Percentiles rank a stretch among this genome's conserved stretches.
phyloP scores from a whole-genome alignment of 228 moss, liverwort and hornwort genomes.

The Sphagnum magellanicum region DNA sequence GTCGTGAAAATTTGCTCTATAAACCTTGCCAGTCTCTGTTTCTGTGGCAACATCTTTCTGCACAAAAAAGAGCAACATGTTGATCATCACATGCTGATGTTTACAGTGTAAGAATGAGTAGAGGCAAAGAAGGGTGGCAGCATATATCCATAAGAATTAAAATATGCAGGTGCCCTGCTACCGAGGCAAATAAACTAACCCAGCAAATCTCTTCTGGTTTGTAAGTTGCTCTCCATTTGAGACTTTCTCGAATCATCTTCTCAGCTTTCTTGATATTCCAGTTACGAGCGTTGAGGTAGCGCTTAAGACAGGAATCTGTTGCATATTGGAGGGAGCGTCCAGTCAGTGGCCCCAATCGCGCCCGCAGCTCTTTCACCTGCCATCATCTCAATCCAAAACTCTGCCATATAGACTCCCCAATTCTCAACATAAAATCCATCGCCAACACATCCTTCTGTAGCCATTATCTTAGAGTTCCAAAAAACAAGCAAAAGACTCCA shows the following conservation, averaged over 20 bases:
- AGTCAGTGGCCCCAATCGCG: slow-evolving; percentile 56
- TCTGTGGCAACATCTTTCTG: slow-evolving; percentile 63
- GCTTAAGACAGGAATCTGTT: slow-evolving; percentile 75
- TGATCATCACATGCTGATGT: too few species aligned
- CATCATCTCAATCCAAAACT: too few species aligned
- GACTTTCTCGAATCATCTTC: slow-evolving; percentile 72
- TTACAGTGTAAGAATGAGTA: too few species aligned
- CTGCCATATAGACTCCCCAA: too few species aligned
- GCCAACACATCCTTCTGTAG: too few species aligned
- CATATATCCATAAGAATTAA: too few species aligned
- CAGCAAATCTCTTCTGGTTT: slow-evolving; percentile 90
- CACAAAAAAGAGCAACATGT: not conserved
- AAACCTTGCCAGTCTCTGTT: slow-evolving; percentile 80
- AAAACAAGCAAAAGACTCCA: too few species aligned
- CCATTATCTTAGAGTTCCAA: too few species aligned
- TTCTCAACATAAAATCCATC: too few species aligned
- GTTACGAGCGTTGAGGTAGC: slow-evolving; percentile 70
- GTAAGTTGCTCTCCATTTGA: slow-evolving; percentile 69
- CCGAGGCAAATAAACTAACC: slow-evolving; percentile 23
- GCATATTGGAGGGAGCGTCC: slow-evolving; percentile 55
- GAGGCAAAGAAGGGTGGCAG: too few species aligned
- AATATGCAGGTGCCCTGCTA: not conserved
- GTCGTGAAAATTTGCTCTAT: slow-evolving; percentile 61
- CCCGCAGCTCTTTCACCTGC: slow-evolving; percentile 68
- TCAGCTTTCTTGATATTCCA: slow-evolving; percentile 82